Evolutionary conservation across 805 yeast genomes (phyloP), one percentile per base, ranked within the genome.

Genomic region (Wickerhamiella allomyrinae): DNA sequence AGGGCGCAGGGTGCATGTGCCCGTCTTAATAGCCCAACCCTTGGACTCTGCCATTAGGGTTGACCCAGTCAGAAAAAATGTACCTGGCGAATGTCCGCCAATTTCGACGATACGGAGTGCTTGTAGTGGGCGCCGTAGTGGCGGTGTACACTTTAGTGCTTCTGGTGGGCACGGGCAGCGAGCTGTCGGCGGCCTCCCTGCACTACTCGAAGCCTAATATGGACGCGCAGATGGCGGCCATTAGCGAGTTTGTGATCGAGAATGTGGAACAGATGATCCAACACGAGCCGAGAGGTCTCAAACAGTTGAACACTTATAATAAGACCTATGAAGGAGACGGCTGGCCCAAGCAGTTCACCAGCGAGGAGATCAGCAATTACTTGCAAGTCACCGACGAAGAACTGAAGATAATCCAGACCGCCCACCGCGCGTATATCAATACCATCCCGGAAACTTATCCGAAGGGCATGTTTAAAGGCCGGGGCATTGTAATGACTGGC

Each of bases 401-500:
- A 5, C 35, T 40, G 20, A 42, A 24, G 20, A 33, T 29, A 20
- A 42, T 52, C 19, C 29, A 38, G 34, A 20, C 10, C 13, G 11
- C 42, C 23, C 54, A 50, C 33, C 23, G 20, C 17, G n/a, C 22
- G n/a, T 47, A 47, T 36, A 34, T 49, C 36, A 24, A 19, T 5
- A 7, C 37, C 20, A 41, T 51, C 7, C 52, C 55, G 19, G n/a
- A 27, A 3, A 10, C 13, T 7, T 21, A 41, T 2, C 44, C 44
- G 11, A 31, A 34, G 7, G 36, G 37, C 14, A 29, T 59, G 19
- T 57, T 51, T 44, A 29, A 44, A 3, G 69, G 73, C 3, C 59
- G 67, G 31, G 83, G 78, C 8, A 67, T 76, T 15, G 89, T 73
- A 21, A 76, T 68, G 52, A 86, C 82, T 22, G 93, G 89, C 27